Base-by-base conservation (phyloP, 140 eudicot species). In the Flaveria floridana region DNA sequence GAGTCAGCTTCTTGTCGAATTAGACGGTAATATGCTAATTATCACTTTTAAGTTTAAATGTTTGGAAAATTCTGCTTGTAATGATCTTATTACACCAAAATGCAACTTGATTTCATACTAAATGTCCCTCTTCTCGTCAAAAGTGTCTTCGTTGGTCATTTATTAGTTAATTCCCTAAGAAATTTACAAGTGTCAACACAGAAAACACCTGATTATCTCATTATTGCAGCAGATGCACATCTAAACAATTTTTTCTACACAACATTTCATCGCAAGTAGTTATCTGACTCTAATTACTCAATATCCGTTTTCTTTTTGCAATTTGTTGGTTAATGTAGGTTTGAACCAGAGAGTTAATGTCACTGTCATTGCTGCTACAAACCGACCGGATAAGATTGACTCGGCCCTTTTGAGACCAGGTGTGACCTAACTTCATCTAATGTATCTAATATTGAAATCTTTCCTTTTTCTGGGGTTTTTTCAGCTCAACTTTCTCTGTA, bases 281-380 rank as follows among this genome's bases (percentile, higher is more conserved):
- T 15, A 25, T 52, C 53, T 0, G 26, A 69, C 39, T 37, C 14
- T 52, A 10, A 16, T 52, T 51, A 47, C 28, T 15, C 11, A 25
- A 15, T 7, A 15, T 58, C 16, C 51, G 68, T 34, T 39, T 30
- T 63, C 14, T 62, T 34, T 59, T 66, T 37, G 57, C 70, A 39
- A 62, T 39, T 37, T 77, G 13, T 62, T 77, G 28, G 51, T 57
- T 73, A 58, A 46, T 72, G 63, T 77, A 95, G 99, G 99, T 72
- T 82, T 95, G 82, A 95, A 87, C 65, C 84, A 85, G 68, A 88
- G 99, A 80, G 91, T 84, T 71, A 80, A 86, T 72, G 99, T 95
- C 57, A 91, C 91, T n/a, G 95, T 95, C 26, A 91, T 95, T 85
- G 99, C 99, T 76, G 99, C 99, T 6, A 95, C 99, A 73, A 95